Conservation (phyloP, 164 flowering plant species). For the Echeveria elegans region DNA sequence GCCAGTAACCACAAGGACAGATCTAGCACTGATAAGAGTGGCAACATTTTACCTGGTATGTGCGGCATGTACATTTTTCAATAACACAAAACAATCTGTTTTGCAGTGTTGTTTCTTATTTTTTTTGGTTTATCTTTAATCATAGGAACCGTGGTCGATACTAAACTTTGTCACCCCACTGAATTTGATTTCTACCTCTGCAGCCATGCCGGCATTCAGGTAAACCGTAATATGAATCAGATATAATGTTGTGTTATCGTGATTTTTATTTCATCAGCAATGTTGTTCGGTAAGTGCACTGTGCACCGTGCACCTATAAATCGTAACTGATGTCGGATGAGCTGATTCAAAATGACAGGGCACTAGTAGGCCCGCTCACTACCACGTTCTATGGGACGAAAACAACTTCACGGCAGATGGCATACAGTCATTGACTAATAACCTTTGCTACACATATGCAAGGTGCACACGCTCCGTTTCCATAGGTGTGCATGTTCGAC, state of each 20-base stretch:
- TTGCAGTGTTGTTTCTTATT: background rate
- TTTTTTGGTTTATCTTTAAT: background rate
- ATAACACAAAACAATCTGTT: background rate
- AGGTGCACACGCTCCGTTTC: conserved; percentile 94
- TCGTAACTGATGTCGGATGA: too few species aligned
- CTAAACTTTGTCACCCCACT: conserved; percentile 83
- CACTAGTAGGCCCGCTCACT: conserved; percentile 72
- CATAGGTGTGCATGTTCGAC: conserved; percentile 38
- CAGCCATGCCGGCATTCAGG: conserved; percentile 97
- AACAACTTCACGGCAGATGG: conserved; percentile 72
- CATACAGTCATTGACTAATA: conserved; percentile 58
- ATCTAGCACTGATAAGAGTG: conserved; percentile 70
- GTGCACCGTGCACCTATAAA: too few species aligned
- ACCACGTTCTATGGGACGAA: conserved; percentile 76
- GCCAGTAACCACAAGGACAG: conserved; percentile 64
- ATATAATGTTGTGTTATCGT: background rate
- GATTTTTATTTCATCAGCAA: background rate
- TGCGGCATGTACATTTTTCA: background rate
- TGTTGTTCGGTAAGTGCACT: too few species aligned
- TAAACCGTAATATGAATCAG: conserved; percentile 7
- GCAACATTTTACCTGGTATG: conserved; percentile 75
- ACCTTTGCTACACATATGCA: conserved; percentile 73
- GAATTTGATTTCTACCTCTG: conserved; percentile 93
- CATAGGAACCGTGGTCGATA: conserved; percentile 84
- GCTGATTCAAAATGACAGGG: conserved; percentile 28